These are phyloP conservation scores for Vitis rupestris DNA, from an alignment of 164 flowering plant species.

Conservation along the genomic window DNA sequence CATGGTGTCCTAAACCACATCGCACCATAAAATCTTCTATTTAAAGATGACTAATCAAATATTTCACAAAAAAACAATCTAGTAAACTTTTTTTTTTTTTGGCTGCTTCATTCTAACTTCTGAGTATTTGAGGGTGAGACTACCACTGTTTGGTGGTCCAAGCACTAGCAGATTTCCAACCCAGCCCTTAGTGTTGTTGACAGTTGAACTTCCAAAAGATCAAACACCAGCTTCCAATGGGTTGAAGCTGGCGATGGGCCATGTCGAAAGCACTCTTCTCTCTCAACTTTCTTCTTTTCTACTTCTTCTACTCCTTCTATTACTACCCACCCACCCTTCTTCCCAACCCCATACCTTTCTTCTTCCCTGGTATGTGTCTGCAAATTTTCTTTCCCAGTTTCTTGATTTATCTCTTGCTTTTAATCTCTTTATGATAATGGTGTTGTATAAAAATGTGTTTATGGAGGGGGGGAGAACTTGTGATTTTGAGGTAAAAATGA, in stretches of 20 bases:
- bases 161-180: neutral
- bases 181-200: neutral
- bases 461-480: too few relatives aligned
- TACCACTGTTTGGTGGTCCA: neutral
- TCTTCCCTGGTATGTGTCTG: too few relatives aligned
- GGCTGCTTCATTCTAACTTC: too few relatives aligned
- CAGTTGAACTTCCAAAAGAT: constrained; percentile 18
- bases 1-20: too few relatives aligned
- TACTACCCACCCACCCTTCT: neutral
- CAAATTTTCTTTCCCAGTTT: too few relatives aligned
- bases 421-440: neutral
- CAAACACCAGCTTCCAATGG: constrained; percentile 6
- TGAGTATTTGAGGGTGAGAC: neutral
- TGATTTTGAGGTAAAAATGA: too few relatives aligned
- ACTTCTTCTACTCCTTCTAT: neutral
- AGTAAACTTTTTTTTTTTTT: too few relatives aligned
- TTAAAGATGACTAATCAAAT: too few relatives aligned
- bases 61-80: too few relatives aligned
- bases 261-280: neutral
- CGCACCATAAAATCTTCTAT: too few relatives aligned
- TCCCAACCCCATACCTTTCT: neutral
- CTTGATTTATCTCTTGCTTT: neutral
- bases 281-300: constrained; percentile 2
- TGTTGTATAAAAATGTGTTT: too few relatives aligned
- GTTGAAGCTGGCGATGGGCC: neutral